Evolutionary conservation across 768 basidiomycete genomes (phyloP), one percentile per base, ranked within the genome.

Genomic region (Floccularia luteovirens): DNA sequence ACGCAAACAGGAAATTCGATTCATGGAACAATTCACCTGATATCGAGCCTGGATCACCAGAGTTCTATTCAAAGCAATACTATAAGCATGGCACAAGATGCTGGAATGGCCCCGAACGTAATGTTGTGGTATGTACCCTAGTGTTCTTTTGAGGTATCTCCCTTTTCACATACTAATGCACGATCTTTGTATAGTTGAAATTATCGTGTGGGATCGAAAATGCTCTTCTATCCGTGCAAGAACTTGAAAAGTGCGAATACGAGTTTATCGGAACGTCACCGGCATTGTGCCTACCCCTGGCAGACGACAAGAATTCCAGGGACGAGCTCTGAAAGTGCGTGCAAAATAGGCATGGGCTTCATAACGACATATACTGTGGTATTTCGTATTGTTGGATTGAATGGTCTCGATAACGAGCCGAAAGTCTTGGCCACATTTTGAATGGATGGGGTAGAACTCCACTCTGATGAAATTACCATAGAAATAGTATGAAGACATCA

Each of bases 221-320:
- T 52, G 72, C 70, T 3, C 60, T 99, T 24, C 60, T 82, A 11
- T 74, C 79, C 1, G 79, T 97, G 3, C 72, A 74, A 32, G 96
- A 99, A 62, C 73, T 93, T 14, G 92, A 98, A 62, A 97, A 97
- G 65, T 98, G 94, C 64, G 90, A 93, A 60, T 97, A 97, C 52
- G 78, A 82, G 53, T 75, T 91, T 52, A 88, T 79, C 7, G 91
- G 74, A 17, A 92, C 89, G 24, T 76, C 78, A 0, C 92, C 92
- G 8, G 90, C 91, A 1, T 59, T 96, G 39, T 97, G 92, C 56
- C 56, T 76, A 45, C 77, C 76, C 21, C 50, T 73, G 21, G 69
- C 69, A 12, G 56, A 61, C n/a, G 59, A 64, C 17, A 61, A 53
- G 25, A 58, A 56, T 11, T 44, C 53, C 3, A 58, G 59, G 50